Base-by-base conservation (phyloP, 2,329 filamentous ascomycete genomes). In the Scytalidium lignicola region DNA sequence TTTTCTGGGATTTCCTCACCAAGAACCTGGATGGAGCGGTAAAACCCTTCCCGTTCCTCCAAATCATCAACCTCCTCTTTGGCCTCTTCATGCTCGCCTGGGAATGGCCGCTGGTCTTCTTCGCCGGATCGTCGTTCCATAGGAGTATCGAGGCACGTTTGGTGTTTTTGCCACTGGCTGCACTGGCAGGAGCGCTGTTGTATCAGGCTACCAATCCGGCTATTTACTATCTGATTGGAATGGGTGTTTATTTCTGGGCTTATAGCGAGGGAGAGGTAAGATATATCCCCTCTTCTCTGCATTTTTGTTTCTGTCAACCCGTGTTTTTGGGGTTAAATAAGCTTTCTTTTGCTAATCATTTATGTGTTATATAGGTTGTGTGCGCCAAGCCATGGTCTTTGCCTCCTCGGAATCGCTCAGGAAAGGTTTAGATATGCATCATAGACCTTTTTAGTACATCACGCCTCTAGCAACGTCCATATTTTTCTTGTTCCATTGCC, bases 1-100 rank as follows among this genome's bases (percentile, higher is more conserved):
- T 99, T 65, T 95, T 99, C 73, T 99, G 88, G 86, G 93, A 99
- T 70, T 96, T 96, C 68, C 72, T 93, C 57, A 96, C 92, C 52
- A 90, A 89, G 64, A 90, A 89, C 61, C 83, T 99, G 60, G 89
- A 99, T 65, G 78, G 74, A 48, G 88, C 86, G 44, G 89, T 97
- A 54, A 90, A 87, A 62, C 92, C 92, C 1, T 68, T 93, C n/a
- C 93, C 93, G 1, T 75, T 90, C 45, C 76, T 99, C 15, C 93
- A 99, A 67, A 88, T 86, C 62, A 78, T 97, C 72, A 99, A 99
- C 64, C 74, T 99, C 20, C 19, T 96, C 41, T 77, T 95, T 62
- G 91, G 89, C 15, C 59, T 97, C 51, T 66, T 86, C 55, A 85
- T 88, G 61, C 70, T 97, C 22, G 86, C 85, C 4, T 91, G 90